phyloP scores from a whole-genome alignment of 768 basidiomycete species.

The Candolleomyces aberdarensis region DNA sequence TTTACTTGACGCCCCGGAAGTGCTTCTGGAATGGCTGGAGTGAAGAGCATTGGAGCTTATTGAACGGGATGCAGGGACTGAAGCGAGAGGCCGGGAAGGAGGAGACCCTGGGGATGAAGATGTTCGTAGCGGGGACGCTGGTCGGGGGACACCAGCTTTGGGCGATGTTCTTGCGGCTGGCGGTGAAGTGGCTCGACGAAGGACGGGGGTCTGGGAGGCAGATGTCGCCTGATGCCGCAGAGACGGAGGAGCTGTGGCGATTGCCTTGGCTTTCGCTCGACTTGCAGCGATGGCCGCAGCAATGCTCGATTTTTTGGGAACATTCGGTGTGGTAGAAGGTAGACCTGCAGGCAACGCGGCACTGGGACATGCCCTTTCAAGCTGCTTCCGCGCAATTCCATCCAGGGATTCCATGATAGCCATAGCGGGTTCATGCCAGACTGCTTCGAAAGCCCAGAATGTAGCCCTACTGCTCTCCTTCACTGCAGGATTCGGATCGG shows the following conservation, averaged over 20 bases:
- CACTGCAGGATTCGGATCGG: conserved; percentile 78
- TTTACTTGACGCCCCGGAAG: conserved; percentile 32
- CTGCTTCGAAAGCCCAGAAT: conserved; percentile 77
- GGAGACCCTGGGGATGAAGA: conserved; percentile 37
- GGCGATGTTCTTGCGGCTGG: conserved; percentile 34
- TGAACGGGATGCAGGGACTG: conserved; percentile 44
- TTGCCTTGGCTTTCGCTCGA: conserved; percentile 81
- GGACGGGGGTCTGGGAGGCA: conserved; percentile 49
- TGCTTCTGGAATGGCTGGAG: conserved; percentile 32
- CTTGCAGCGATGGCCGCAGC: conserved; percentile 89
- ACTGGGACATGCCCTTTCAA: conserved; percentile 82
- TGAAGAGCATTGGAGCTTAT: conserved; percentile 30
- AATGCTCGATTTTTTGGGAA: conserved; percentile 74
- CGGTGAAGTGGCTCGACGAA: conserved; percentile 41
- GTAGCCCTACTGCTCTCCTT: conserved; percentile 65
- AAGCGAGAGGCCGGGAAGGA: conserved; percentile 23
- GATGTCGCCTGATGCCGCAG: conserved; percentile 83
- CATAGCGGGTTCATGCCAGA: conserved; percentile 74
- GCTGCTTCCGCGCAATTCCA: conserved; percentile 64
- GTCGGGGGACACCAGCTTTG: conserved; percentile 33
- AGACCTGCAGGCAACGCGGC: conserved; percentile 18
- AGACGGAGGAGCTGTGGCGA: conserved; percentile 77
- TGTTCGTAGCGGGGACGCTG: conserved; percentile 45
- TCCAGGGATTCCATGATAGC: conserved; percentile 69
- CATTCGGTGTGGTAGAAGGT: conserved; percentile 51